Conservation (phyloP, 2,329 filamentous ascomycete species). For the Scedosporium boydii region DNA sequence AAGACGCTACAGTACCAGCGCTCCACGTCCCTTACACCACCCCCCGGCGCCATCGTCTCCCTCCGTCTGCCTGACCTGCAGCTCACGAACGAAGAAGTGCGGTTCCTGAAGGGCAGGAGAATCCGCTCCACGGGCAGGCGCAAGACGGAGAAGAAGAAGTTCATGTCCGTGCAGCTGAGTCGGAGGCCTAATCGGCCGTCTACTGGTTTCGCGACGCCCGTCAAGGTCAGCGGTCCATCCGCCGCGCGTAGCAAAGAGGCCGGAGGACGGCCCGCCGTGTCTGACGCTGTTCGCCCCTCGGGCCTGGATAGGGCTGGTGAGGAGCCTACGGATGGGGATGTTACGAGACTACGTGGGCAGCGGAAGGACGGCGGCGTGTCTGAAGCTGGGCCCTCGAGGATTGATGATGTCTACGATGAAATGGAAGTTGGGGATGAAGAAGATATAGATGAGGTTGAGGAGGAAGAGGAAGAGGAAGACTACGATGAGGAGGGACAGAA, state of each 20-base stretch:
- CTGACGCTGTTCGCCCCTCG: too few species aligned
- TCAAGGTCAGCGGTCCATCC: slow-evolving; percentile 4
- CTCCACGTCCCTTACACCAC: slow-evolving; percentile 30
- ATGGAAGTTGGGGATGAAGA: slow-evolving; percentile 12
- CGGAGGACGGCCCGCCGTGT: too few species aligned
- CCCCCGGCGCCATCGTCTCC: slow-evolving; percentile 21
- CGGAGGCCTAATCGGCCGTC: slow-evolving; percentile 9
- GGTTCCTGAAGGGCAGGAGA: slow-evolving; percentile 22
- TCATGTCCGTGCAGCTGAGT: slow-evolving; percentile 13
- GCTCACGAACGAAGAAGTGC: slow-evolving; percentile 26
- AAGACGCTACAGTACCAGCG: slow-evolving; percentile 15
- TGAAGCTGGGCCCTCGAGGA: slow-evolving; percentile 12
- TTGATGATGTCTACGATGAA: slow-evolving; percentile 14
- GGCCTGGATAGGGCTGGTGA: too few species aligned
- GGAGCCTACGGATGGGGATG: too few species aligned
- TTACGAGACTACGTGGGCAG: neutral
- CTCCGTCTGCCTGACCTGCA: slow-evolving; percentile 28
- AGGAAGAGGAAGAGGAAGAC: slow-evolving; percentile 15
- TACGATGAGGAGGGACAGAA: slow-evolving; percentile 6
- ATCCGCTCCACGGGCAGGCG: slow-evolving; percentile 12
- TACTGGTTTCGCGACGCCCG: slow-evolving; percentile 6
- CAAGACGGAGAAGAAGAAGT: slow-evolving; percentile 15
- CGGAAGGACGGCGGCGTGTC: slow-evolving; percentile 15
- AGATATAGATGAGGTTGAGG: slow-evolving; percentile 15
- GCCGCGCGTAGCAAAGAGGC: too few species aligned